Conservation (phyloP, 306 rosid species). For the Cajanus cajan region DNA sequence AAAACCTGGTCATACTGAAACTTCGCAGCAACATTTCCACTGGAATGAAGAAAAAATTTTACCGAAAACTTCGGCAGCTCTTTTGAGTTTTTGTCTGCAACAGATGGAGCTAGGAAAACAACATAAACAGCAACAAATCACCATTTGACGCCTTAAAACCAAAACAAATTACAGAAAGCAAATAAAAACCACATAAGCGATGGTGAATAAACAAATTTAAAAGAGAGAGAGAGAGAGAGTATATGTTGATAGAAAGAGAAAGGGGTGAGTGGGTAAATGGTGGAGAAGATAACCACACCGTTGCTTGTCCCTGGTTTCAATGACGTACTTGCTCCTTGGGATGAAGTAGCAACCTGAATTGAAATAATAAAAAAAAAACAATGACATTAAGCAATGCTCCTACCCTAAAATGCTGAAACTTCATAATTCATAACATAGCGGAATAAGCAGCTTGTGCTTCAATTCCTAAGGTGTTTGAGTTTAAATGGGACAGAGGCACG, state of each 20-base stretch:
- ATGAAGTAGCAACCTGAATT: constrained; percentile 43
- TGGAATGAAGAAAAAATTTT: constrained; percentile 74
- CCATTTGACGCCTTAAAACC: neutral
- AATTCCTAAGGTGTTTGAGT: neutral
- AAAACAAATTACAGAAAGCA: constrained; percentile 1
- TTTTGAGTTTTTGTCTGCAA: constrained; percentile 45
- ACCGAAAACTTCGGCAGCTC: constrained; percentile 57
- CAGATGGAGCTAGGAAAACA: constrained; percentile 24
- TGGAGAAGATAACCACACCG: constrained; percentile 37
- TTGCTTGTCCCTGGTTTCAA: constrained; percentile 36
- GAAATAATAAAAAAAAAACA: neutral
- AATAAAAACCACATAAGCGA: neutral
- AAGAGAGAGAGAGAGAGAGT: neutral
- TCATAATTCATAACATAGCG: neutral
- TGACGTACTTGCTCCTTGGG: constrained; percentile 40
- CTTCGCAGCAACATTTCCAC: constrained; percentile 75
- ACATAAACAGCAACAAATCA: neutral
- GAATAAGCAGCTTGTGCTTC: neutral
- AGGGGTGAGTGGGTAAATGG: neutral
- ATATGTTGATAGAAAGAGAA: neutral
- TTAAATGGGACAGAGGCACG: neutral
- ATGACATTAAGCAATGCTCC: constrained; percentile 8
- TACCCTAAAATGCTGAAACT: neutral
- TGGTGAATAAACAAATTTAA: neutral
- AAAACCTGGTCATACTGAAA: constrained; percentile 75